Evolutionary conservation across 805 yeast species (phyloP).

Genomic region (Schizosaccharomyces pombe): DNA sequence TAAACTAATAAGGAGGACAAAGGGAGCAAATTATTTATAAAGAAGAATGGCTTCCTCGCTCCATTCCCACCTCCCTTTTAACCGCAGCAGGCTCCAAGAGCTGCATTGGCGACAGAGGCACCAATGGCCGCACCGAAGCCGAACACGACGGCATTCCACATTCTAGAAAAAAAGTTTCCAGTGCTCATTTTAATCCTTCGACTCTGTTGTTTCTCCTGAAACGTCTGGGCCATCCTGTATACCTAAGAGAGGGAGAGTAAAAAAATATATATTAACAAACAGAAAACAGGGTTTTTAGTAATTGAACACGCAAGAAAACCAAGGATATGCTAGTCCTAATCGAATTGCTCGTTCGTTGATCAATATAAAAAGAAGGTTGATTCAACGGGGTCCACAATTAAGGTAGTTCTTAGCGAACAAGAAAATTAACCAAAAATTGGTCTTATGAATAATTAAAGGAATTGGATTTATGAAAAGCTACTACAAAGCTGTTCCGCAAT

Average conservation of each 20-base stretch:
- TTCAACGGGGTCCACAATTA: too few relatives aligned
- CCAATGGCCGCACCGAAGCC: background rate
- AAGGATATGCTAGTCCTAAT: too few relatives aligned
- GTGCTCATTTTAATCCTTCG: background rate
- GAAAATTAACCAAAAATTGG: too few relatives aligned
- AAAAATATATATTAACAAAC: background rate
- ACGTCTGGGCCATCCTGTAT: background rate
- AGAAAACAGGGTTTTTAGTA: background rate
- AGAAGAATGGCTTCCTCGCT: background rate
- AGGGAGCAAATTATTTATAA: too few relatives aligned
- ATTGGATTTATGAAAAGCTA: too few relatives aligned
- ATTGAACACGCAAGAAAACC: background rate
- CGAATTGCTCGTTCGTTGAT: too few relatives aligned
- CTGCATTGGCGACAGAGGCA: background rate
- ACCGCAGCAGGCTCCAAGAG: background rate
- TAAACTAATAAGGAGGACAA: too few relatives aligned
- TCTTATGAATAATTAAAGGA: too few relatives aligned
- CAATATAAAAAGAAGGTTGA: too few relatives aligned
- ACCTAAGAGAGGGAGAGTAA: too few relatives aligned
- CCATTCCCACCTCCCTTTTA: background rate
- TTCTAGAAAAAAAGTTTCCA: background rate
- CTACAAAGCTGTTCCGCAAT: too few relatives aligned
- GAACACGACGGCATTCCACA: background rate
- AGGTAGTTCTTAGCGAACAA: too few relatives aligned
- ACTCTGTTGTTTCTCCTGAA: background rate